Evolutionary conservation across 2,329 filamentous ascomycete species (phyloP).

Genomic region (Hymenoscyphus infarciens): DNA sequence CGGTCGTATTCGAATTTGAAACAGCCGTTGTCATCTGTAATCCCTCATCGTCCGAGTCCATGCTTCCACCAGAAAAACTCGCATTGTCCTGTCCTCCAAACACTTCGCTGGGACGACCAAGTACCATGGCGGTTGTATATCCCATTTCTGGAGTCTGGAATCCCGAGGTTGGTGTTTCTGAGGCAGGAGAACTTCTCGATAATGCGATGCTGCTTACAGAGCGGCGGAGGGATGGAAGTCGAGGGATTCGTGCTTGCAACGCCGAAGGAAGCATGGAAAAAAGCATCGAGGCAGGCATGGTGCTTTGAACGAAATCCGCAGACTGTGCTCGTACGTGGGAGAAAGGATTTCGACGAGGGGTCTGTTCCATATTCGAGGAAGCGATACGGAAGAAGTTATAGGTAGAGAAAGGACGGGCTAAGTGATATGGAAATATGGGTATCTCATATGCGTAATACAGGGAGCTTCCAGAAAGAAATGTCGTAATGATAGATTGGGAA

Average conservation of each 20-base stretch:
- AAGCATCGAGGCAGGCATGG: conserved; percentile 42
- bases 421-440: neutral
- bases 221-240: conserved; percentile 47
- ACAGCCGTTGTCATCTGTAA: conserved; percentile 3
- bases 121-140: conserved; percentile 27
- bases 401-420: neutral
- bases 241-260: conserved; percentile 49
- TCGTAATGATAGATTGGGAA: neutral
- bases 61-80: conserved; percentile 20
- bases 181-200: conserved; percentile 19
- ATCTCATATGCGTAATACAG: neutral
- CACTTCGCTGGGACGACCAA: conserved; percentile 15
- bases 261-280: conserved; percentile 52
- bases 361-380: conserved; percentile 8
- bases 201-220: conserved; percentile 36
- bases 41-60: conserved; percentile 24
- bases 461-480: neutral
- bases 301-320: conserved; percentile 14
- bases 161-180: conserved; percentile 33
- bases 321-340: conserved; percentile 7
- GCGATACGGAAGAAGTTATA: neutral
- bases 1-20: neutral
- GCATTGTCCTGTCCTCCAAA: conserved; percentile 16
- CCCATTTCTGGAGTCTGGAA: conserved; percentile 27
- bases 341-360: neutral